Evolutionary conservation across 169 alveolate genomes (phyloP), one percentile per base, ranked within the genome.

Genomic region (Plasmodium cynomolgi): DNA sequence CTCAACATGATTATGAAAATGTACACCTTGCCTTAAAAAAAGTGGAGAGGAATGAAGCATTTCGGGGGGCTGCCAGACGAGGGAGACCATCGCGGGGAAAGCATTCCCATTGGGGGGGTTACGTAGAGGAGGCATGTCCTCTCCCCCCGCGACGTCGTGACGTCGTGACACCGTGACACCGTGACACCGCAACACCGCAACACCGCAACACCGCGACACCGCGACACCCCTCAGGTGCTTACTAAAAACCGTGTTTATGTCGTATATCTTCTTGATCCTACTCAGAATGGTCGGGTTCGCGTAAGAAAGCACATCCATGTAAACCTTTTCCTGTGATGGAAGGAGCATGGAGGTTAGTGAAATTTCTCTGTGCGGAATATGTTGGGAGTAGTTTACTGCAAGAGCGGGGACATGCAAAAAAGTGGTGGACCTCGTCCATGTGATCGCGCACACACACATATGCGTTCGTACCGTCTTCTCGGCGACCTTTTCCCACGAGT

Each of bases 401-500:
- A 31, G 77, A 13, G n/a, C 11, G 8, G 56, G 47, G 11, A 56
- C 17, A 77, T 8, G 82, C 72, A 72, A 9, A 75, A 20, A 50
- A 9, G 29, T 81, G 44, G 44, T 23, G 34, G 23, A 2, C 34
- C 33, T 3, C 47, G 1, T 56, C 29, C 58, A 34, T 39, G 20
- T 15, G 47, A n/a, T 79, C 5, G 11, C 84, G 41, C 23, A 73
- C 8, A 47, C 20, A 47, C 20, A 20, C 37, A 33, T 34, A 41
- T 33, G 73, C 29, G 26, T 50, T 11, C 71, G 34, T 84, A 83
- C 97, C 26, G 93, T 91, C 37, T 95, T 93, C 33, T 54, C 92
- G 33, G 97, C 96, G 29, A 93, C 96, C 33, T 58, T 91, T 41
- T 85, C 95, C 97, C 97, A 96, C 26, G 97, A 96, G 90, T 96